Evolutionary conservation across 2,329 filamentous ascomycete species (phyloP), one percentile per base, ranked within the genome.

Genomic region (Drechslerella stenobrocha): DNA sequence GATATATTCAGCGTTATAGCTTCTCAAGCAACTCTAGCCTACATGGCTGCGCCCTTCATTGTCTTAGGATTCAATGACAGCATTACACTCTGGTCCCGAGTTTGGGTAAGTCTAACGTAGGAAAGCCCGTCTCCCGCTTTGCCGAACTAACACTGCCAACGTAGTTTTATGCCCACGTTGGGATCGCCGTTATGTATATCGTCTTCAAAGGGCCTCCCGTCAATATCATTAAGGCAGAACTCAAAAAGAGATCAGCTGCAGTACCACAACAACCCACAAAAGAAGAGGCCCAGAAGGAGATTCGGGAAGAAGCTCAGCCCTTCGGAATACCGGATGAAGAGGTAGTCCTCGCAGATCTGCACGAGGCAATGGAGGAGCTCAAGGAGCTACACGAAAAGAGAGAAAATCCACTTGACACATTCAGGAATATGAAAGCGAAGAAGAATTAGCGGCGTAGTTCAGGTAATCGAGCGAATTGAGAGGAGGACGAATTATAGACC

Each of bases 121-220:
- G 18, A 8, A 42, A 42, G 15, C 15, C 3, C 15, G 9, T n/a
- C 9, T 37, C 15, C 22, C 61, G n/a, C 15, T 23, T 30, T 18
- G 1, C 13, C n/a, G 22, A 15, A 9, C 28, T 52, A 51, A 52
- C 35, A n/a, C 15, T 2, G 11, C n/a, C 23, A 20, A 30, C 24
- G 32, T 93, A 96, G 78, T 97, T 90, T 78, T 98, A 95, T 77
- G 85, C 83, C 28, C 80, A 93, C 56, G 74, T 91, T 69, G 86
- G 85, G 71, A 87, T 87, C 0, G 77, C 80, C 7, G 75, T 78
- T 0, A 83, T 85, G 15, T 83, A 91, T 59, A 83, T 80, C 5
- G 87, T 96, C 78, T 96, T 97, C 74, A 82, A 85, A 37, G 89
- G 88, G 0, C 89, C 90, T 0, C 87, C 84, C 1, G 95, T 91